A percentile compares a stretch with the other conserved stretches of the same genome.
phyloP scores from a whole-genome alignment of 1,284 basidiomycete genomes.

The Vanrija pseudolonga region DNA sequence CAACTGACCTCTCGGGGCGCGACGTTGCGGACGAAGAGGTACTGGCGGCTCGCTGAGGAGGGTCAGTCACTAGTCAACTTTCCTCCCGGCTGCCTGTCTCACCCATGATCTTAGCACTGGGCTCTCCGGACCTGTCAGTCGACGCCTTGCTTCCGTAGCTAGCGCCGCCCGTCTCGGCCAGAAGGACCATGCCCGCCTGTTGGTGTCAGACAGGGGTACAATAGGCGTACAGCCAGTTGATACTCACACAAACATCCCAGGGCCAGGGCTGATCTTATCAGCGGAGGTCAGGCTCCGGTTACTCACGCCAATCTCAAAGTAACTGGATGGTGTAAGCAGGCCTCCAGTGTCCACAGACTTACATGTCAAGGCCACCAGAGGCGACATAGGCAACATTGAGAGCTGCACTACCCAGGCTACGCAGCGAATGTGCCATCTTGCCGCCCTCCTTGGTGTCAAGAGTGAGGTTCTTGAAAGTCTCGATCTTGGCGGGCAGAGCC shows the following conservation, averaged over 20 bases:
- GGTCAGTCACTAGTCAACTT: not conserved
- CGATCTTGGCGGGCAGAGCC: conserved; percentile 66
- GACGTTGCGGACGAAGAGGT: conserved; percentile 64
- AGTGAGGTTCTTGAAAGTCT: conserved; percentile 70
- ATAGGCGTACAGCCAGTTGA: not conserved
- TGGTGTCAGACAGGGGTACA: not conserved
- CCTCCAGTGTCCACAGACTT: conserved; percentile 21
- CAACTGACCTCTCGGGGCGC: conserved; percentile 1
- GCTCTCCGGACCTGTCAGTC: conserved; percentile 45
- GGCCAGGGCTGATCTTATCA: conserved; percentile 54
- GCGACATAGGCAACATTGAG: conserved; percentile 79
- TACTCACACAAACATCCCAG: conserved; percentile 80
- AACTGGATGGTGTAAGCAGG: conserved; percentile 19
- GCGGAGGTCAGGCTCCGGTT: not conserved
- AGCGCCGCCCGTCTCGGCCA: conserved; percentile 79
- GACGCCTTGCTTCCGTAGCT: conserved; percentile 63
- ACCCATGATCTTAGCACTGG: conserved; percentile 62
- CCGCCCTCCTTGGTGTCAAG: conserved; percentile 69
- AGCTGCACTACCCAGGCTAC: conserved; percentile 79
- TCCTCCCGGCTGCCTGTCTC: not conserved
- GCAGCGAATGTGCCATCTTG: conserved; percentile 80
- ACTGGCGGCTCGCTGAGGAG: conserved; percentile 67
- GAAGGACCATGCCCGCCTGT: conserved; percentile 84
- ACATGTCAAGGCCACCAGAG: conserved; percentile 78
- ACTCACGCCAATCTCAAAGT: conserved; percentile 76